A percentile compares a stretch with the other conserved stretches of the same genome.
phyloP scores from a whole-genome alignment of 805 yeast genomes.

The Cyberlindnera americana region DNA sequence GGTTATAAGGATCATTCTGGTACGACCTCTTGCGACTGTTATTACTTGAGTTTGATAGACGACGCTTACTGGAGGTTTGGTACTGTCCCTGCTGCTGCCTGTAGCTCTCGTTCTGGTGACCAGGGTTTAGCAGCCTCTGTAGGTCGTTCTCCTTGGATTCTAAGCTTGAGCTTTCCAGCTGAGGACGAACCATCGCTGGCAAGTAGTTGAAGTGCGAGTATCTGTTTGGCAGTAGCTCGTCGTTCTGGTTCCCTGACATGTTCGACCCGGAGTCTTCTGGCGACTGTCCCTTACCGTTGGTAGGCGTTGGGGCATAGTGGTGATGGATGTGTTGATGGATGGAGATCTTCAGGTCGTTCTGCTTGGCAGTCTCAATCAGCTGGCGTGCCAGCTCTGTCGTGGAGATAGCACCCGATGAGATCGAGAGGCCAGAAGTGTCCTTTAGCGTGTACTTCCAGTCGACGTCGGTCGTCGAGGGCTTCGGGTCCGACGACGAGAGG shows the following conservation, averaged over 20 bases:
- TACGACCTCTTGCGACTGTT: slow-evolving; percentile 16
- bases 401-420: slow-evolving; percentile 49
- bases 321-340: slow-evolving; percentile 86
- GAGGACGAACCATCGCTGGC: slow-evolving; percentile 74
- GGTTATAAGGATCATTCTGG: slow-evolving; percentile 20
- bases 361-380: slow-evolving; percentile 57
- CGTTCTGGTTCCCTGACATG: slow-evolving; percentile 17
- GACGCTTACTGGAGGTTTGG: slow-evolving; percentile 13
- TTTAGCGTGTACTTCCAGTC: slow-evolving; percentile 64
- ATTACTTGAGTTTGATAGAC: slow-evolving; percentile 20
- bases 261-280: slow-evolving; percentile 27
- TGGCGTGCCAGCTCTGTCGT: slow-evolving; percentile 52
- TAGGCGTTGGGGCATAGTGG: slow-evolving; percentile 45
- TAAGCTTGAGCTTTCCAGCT: slow-evolving; percentile 51
- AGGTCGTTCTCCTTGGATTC: slow-evolving; percentile 43
- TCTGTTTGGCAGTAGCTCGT: slow-evolving; percentile 41
- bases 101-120: slow-evolving; percentile 11
- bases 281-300: slow-evolving; percentile 28
- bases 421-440: slow-evolving; percentile 42
- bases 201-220: slow-evolving; percentile 71
- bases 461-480: slow-evolving; percentile 32
- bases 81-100: slow-evolving; percentile 9
- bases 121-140: slow-evolving; percentile 41
- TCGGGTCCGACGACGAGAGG: slow-evolving; percentile 17
- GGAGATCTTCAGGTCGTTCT: slow-evolving; percentile 54